phyloP scores from a whole-genome alignment of 306 rosid genomes.

The Vigna unguiculata region DNA sequence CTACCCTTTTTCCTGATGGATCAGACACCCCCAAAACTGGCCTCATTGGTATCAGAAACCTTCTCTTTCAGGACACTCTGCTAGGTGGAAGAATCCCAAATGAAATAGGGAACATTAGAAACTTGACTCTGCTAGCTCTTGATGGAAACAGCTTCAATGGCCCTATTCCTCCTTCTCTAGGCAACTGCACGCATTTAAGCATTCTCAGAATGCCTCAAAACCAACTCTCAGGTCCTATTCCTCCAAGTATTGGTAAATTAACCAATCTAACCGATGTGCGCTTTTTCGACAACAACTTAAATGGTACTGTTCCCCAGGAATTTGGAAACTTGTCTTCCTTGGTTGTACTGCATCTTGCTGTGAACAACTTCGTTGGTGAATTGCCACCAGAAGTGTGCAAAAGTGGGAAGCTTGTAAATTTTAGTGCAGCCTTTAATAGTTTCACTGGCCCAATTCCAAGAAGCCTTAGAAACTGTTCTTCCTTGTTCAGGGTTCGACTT shows the following conservation, averaged over 20 bases:
- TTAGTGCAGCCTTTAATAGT: constrained; percentile 54
- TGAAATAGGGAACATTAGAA: constrained; percentile 62
- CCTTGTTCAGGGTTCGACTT: constrained; percentile 56
- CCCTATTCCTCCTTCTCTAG: constrained; percentile 59
- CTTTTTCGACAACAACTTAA: constrained; percentile 44
- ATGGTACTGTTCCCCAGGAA: constrained; percentile 56
- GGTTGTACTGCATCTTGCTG: constrained; percentile 57
- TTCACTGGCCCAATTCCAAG: constrained; percentile 63
- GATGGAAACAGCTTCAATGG: constrained; percentile 54
- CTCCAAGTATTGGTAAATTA: constrained; percentile 51
- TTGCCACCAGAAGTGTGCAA: constrained; percentile 65
- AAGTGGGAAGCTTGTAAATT: constrained; percentile 58
- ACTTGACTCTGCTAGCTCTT: constrained; percentile 50
- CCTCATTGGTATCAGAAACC: constrained; percentile 48
- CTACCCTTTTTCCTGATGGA: constrained; percentile 56
- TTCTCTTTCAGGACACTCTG: constrained; percentile 53
- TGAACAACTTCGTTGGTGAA: constrained; percentile 60
- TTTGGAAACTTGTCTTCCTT: constrained; percentile 63
- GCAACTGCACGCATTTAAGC: constrained; percentile 53
- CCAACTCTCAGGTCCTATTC: constrained; percentile 56
- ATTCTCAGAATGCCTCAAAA: constrained; percentile 51
- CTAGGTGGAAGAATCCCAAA: constrained; percentile 56
- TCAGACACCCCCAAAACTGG: constrained; percentile 44
- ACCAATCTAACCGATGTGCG: constrained; percentile 52
- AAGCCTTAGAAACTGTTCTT: constrained; percentile 54